Evolutionary conservation across 169 alveolate species (phyloP), one percentile per base, ranked within the genome.

Genomic region (Plasmodium berghei): DNA sequence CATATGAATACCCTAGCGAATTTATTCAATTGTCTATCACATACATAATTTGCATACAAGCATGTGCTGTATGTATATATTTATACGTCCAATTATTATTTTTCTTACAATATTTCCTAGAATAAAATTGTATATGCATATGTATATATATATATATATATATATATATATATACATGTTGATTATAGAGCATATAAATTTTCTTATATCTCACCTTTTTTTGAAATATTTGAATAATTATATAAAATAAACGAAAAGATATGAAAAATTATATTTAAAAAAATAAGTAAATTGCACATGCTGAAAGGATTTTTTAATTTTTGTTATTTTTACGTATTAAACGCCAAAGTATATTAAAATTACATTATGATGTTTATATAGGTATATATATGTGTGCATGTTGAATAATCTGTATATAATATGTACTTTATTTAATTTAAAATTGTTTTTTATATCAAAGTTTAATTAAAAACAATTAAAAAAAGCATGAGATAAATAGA

Each of bases 121-220:
- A 56, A 56, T 14, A 56, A 56, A 56, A 56, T 12, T 61, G 42
- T 61, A 61, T 61, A 61, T 61, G 14, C 26, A 59, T 59, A 59
- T 24, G 20, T 61, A 6, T 61, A 61, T 61, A 34, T 34, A 34
- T 34, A 34, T 8, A 34, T 34, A 18, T 58, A n/a, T 0, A 59
- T 59, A 59, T 24, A 24, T 61, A 6, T 61, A 61, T 61, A 34
- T 34, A 34, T 34, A 34, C 42, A 34, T 34, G 42, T 4, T 34
- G 42, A 34, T 34, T 34, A 34, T 34, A 34, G 42, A 34, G 42
- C 42, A 34, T 34, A 34, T 34, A 34, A 34, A 34, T 34, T 34
- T 34, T 34, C 42, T 3, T 34, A 34, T 34, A 34, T 34, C 42
- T 34, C 42, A 34, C 42, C 59, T 14, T n/a, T n/a, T 6, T 52